These are phyloP conservation scores for Suhomyces prunicola DNA, from an alignment of 805 yeast species.

Conservation along the genomic window DNA sequence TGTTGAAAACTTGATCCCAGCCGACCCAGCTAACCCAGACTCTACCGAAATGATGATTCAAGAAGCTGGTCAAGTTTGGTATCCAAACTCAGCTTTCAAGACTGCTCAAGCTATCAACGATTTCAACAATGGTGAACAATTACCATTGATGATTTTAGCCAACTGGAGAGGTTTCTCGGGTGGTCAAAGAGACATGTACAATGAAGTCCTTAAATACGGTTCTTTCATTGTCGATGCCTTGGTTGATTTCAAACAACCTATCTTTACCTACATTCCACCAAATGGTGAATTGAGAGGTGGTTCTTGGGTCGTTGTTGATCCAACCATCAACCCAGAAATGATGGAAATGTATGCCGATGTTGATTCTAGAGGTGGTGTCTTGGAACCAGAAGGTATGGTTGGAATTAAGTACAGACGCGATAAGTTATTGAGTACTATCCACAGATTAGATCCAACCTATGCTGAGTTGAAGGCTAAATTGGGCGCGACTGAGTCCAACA, in stretches of 20 bases:
- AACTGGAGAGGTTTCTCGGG: slow-evolving; percentile 99
- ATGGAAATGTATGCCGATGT: slow-evolving; percentile 99
- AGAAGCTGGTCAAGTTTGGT: slow-evolving; percentile 99
- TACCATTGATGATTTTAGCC: slow-evolving; percentile 95
- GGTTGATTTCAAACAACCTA: slow-evolving; percentile 94
- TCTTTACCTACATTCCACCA: slow-evolving; percentile 96
- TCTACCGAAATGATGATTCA: slow-evolving; percentile 83
- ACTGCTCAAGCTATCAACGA: slow-evolving; percentile 98
- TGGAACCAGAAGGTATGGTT: slow-evolving; percentile 99
- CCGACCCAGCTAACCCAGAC: slow-evolving; percentile 97
- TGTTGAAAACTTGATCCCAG: slow-evolving; percentile 88
- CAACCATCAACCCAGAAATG: slow-evolving; percentile 92
- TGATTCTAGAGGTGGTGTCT: slow-evolving; percentile 94
- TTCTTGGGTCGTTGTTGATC: slow-evolving; percentile 99
- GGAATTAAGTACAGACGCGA: slow-evolving; percentile 97
- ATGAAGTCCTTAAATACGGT: slow-evolving; percentile 96
- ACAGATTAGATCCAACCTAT: slow-evolving; percentile 78
- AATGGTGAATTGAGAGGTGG: slow-evolving; percentile 99
- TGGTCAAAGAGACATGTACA: slow-evolving; percentile 99
- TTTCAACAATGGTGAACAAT: slow-evolving; percentile 96
- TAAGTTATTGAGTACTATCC: slow-evolving; percentile 86
- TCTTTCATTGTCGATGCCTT: slow-evolving; percentile 96
- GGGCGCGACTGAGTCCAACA: slow-evolving; percentile 47
- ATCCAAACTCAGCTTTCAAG: slow-evolving; percentile 98
- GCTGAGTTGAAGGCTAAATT: slow-evolving; percentile 62